Evolutionary conservation across 176 grass and related monocot species (phyloP), one percentile per base, ranked within the genome.

Genomic region (Phoenix dactylifera): DNA sequence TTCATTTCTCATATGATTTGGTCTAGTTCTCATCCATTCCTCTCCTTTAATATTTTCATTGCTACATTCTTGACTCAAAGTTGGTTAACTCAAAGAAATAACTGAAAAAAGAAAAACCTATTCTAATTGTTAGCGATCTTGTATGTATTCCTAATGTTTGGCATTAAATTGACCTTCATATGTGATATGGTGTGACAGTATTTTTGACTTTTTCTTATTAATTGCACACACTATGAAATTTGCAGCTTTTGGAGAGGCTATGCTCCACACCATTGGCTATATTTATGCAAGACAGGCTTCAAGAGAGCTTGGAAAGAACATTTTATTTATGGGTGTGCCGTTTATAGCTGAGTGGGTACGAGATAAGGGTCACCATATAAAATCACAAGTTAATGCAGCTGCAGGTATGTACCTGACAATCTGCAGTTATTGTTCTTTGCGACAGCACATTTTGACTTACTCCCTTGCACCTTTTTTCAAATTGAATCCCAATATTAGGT

Each of bases 311-410:
- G 92, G 78, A 75, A 97, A 87, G 80, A 83, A 55, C 51, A 89
- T n/a, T 73, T 15, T 80, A 25, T 89, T 82, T 73, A 90, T 97
- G 78, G 78, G 84, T 56, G 79, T 91, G 60, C 87, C 92, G 23
- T 97, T 97, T 78, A 85, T 97, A 69, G 92, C 87, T 53, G 92
- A 97, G 80, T 97, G 92, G 92, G 92, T 97, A 51, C 77, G 92
- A 65, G 84, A 97, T 50, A 91, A 91, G 71, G 87, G 92, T 54
- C 92, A 97, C 56, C 77, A 85, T 4, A 63, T 91, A 51, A 97
- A 97, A 66, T 97, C 92, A 7, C 87, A 91, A 80, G 92, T 97
- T 79, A 97, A 97, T 76, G 92, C 92, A 32, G 87, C 92, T 57
- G 77, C 87, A 85, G 92, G 92, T 97, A 91, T 26, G 65, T 54